phyloP scores from a whole-genome alignment of 495 filamentous ascomycete genomes.

The Usnea hakonensis region DNA sequence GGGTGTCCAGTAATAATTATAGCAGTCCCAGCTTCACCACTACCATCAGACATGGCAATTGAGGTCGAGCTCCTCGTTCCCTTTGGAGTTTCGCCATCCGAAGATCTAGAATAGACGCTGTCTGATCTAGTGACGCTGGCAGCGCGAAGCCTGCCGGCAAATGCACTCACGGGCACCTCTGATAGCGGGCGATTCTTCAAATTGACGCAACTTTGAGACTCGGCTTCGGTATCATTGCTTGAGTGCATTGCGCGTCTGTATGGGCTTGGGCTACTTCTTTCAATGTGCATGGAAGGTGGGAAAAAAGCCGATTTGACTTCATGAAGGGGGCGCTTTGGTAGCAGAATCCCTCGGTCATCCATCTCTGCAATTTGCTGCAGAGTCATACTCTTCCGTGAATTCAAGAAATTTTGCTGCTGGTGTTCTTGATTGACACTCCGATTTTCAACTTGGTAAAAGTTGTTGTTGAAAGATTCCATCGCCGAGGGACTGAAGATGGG shows the following conservation, averaged over 20 bases:
- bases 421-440: background rate
- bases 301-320: slow-evolving; percentile 36
- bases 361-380: slow-evolving; percentile 27
- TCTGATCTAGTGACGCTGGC: slow-evolving; percentile 30
- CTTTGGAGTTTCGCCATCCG: slow-evolving; percentile 37
- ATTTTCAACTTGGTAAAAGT: background rate
- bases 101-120: slow-evolving; percentile 52
- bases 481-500: background rate
- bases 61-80: slow-evolving; percentile 9
- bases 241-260: slow-evolving; percentile 44
- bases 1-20: slow-evolving; percentile 8
- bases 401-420: slow-evolving; percentile 3
- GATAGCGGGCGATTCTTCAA: slow-evolving; percentile 19
- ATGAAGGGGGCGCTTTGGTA: slow-evolving; percentile 20
- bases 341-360: slow-evolving; percentile 19
- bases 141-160: slow-evolving; percentile 5
- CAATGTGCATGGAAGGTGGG: slow-evolving; percentile 37
- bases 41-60: slow-evolving; percentile 7
- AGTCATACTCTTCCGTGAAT: slow-evolving; percentile 7
- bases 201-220: slow-evolving; percentile 23
- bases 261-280: slow-evolving; percentile 47
- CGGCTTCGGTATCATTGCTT: slow-evolving; percentile 15
- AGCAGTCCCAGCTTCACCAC: slow-evolving; percentile 18
- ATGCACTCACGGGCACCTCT: background rate
- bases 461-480: background rate